phyloP scores from a whole-genome alignment of 2,329 filamentous ascomycete species.

The Alternaria alternata region DNA sequence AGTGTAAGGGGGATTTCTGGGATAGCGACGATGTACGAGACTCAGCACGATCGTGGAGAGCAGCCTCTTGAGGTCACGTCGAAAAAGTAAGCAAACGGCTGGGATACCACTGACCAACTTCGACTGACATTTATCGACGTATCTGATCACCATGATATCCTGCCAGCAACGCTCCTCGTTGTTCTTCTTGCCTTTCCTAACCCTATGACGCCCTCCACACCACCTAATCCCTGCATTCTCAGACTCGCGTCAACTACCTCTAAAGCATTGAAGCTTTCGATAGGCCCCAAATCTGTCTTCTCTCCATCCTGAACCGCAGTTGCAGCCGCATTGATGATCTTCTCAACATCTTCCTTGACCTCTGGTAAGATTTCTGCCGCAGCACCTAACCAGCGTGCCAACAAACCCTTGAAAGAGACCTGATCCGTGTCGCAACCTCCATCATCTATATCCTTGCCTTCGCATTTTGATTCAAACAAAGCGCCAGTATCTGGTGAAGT shows the following conservation, averaged over 20 bases:
- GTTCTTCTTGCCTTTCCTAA: conserved; percentile 2
- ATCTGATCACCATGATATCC: conserved; percentile 11
- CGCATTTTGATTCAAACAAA: conserved; percentile 68
- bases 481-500: conserved; percentile 33
- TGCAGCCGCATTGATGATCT: conserved; percentile 22
- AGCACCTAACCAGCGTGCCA: conserved; percentile 41
- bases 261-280: conserved; percentile 25
- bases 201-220: conserved; percentile 27
- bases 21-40: neutral
- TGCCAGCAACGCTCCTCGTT: conserved; percentile 21
- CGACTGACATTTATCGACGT: no score
- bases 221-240: conserved; percentile 24
- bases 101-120: neutral
- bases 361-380: conserved; percentile 32
- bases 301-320: conserved; percentile 17
- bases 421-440: conserved; percentile 69
- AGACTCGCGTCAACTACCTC: conserved; percentile 31
- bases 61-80: neutral
- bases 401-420: conserved; percentile 68
- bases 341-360: conserved; percentile 19
- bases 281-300: conserved; percentile 15
- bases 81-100: neutral
- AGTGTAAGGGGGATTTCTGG: neutral
- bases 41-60: neutral
- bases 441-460: conserved; percentile 50